These are phyloP conservation scores for Wickerhamiella kurtzmanii DNA, from an alignment of 805 yeast genomes.

Conservation along the genomic window DNA sequence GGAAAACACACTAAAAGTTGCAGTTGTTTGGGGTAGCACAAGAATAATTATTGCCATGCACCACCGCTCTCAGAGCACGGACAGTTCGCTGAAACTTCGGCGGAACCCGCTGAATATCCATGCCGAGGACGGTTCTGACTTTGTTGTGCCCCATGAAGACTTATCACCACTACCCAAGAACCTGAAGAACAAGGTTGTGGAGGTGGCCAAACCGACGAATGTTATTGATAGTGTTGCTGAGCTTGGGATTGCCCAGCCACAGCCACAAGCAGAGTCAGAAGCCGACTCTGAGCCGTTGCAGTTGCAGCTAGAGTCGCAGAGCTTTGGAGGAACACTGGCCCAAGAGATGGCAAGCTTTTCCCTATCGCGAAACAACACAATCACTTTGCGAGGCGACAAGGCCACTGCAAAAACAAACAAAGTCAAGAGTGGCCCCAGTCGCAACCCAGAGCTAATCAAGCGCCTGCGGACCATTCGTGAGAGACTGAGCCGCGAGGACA, in stretches of 20 bases:
- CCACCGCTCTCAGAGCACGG: conserved; percentile 16
- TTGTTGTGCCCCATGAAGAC: conserved; percentile 11
- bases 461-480: conserved; percentile 17
- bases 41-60: no score
- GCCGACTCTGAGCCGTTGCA: neutral
- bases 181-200: neutral
- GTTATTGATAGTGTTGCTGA: neutral
- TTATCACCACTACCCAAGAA: neutral
- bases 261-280: no score
- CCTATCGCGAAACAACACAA: conserved; percentile 14
- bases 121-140: conserved; percentile 24
- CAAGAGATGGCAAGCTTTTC: conserved; percentile 9
- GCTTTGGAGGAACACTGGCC: conserved; percentile 8
- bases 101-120: conserved; percentile 26
- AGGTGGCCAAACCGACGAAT: neutral
- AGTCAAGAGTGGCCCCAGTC: conserved; percentile 11
- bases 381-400: conserved; percentile 5
- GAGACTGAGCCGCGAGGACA: conserved; percentile 6
- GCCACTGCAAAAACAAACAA: conserved; percentile 3
- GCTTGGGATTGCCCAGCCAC: conserved; percentile 1
- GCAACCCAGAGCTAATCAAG: conserved; percentile 14
- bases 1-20: no score
- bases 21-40: no score
- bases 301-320: neutral
- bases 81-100: conserved; percentile 15